Evolutionary conservation across 179 eudicot species (phyloP).

Genomic region (Beta corolliflora): DNA sequence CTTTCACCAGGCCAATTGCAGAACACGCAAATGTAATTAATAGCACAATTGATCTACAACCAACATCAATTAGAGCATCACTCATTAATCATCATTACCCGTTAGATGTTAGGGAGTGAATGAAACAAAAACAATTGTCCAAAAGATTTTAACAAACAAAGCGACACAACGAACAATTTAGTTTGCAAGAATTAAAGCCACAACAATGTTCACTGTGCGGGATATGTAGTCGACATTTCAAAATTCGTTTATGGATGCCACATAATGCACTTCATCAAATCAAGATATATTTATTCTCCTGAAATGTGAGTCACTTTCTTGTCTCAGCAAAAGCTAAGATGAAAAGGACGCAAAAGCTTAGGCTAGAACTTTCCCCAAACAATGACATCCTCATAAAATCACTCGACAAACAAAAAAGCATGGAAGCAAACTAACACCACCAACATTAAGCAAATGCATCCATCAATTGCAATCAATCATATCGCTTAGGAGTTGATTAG

Average conservation of each 20-base stretch:
- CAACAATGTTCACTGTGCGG: neutral
- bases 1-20: neutral
- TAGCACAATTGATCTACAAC: neutral
- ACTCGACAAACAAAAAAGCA: neutral
- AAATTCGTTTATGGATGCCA: no score
- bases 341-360: neutral
- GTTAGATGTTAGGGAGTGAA: neutral
- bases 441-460: slow-evolving; percentile 6
- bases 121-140: neutral
- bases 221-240: neutral
- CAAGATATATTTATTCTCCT: neutral
- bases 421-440: neutral
- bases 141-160: neutral
- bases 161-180: neutral
- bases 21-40: neutral
- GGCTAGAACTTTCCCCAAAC: neutral
- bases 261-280: neutral
- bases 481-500: neutral
- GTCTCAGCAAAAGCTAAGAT: neutral
- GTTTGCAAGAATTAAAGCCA: neutral
- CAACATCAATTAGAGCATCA: neutral
- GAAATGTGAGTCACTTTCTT: neutral
- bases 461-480: neutral
- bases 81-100: slow-evolving; percentile 1
- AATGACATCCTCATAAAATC: neutral